Evolutionary conservation across 352 stramenopile species (phyloP).

Genomic region (Discostella stelligera): DNA sequence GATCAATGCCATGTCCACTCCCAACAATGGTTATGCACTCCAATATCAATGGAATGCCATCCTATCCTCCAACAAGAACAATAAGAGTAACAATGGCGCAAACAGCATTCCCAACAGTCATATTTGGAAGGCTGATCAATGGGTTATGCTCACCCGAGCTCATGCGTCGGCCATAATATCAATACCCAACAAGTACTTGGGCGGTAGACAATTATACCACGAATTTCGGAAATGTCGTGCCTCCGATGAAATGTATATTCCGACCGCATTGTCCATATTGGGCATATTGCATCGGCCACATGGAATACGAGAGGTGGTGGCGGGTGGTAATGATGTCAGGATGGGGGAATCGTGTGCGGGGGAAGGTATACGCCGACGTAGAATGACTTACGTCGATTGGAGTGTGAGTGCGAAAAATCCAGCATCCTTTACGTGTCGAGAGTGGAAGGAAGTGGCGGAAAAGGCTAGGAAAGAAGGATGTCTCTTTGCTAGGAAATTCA

Average conservation of each 20-base stretch:
- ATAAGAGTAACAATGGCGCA: background rate
- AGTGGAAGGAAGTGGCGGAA: constrained; percentile 60
- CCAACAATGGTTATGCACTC: constrained; percentile 78
- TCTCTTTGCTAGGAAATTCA: constrained; percentile 79
- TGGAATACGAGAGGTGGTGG: constrained; percentile 19
- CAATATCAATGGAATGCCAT: constrained; percentile 79
- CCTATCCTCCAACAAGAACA: constrained; percentile 18
- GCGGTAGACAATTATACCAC: constrained; percentile 57
- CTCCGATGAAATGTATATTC: constrained; percentile 83
- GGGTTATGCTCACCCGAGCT: constrained; percentile 60
- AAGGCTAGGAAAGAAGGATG: constrained; percentile 67
- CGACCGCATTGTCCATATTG: constrained; percentile 68
- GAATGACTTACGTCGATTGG: constrained; percentile 81
- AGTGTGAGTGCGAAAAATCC: constrained; percentile 72
- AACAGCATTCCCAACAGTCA: constrained; percentile 49
- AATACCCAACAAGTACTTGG: constrained; percentile 26
- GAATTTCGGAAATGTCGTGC: constrained; percentile 69
- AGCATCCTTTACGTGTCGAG: constrained; percentile 53
- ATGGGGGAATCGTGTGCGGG: constrained; percentile 34
- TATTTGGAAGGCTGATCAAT: constrained; percentile 84
- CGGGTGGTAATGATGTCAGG: constrained; percentile 3
- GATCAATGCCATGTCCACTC: constrained; percentile 62
- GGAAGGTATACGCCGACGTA: constrained; percentile 29
- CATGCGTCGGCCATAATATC: constrained; percentile 54
- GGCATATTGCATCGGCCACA: constrained; percentile 29